A percentile compares a stretch with the other conserved stretches of the same genome.
Conservation (phyloP, 208 protist species). For the Leishmania martiniquensis region DNA sequence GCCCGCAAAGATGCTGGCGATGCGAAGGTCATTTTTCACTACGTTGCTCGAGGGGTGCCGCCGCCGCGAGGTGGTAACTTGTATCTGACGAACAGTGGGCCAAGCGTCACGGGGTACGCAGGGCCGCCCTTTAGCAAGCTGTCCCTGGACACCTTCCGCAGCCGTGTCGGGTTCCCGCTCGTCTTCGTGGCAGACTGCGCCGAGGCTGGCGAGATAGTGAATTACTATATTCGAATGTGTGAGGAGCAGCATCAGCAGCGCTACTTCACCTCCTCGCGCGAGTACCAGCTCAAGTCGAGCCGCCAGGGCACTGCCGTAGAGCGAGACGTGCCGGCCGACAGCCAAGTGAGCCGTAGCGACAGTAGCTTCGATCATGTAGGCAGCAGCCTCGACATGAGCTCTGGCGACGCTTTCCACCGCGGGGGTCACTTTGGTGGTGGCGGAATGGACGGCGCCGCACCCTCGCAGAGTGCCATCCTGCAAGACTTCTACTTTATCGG, state of each 20-base stretch:
- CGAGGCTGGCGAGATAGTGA: conserved; percentile 68
- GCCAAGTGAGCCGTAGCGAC: not conserved
- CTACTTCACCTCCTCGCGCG: conserved; percentile 49
- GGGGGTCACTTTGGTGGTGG: conserved; percentile 16
- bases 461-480: conserved; percentile 29
- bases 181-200: conserved; percentile 87
- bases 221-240: conserved; percentile 59
- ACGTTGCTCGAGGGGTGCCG: conserved; percentile 74
- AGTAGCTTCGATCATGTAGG: conserved; percentile 23
- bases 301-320: conserved; percentile 39
- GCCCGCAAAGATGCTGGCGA: conserved; percentile 66
- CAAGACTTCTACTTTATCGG: conserved; percentile 90
- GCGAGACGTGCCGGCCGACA: conserved; percentile 31
- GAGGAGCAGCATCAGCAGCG: conserved; percentile 67
- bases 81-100: conserved; percentile 43
- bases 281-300: conserved; percentile 46
- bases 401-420: conserved; percentile 12
- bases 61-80: conserved; percentile 52
- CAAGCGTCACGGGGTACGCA: conserved; percentile 24
- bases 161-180: conserved; percentile 71
- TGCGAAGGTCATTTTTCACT: conserved; percentile 84
- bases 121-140: conserved; percentile 43
- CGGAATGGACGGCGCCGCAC: conserved; percentile 18
- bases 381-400: conserved; percentile 26
- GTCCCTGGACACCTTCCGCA: conserved; percentile 60